Percentiles rank a stretch among this genome's conserved stretches.
These are phyloP conservation scores for Sporopachydermia lactativora DNA, from an alignment of 805 yeast genomes.

Conservation along the genomic window DNA sequence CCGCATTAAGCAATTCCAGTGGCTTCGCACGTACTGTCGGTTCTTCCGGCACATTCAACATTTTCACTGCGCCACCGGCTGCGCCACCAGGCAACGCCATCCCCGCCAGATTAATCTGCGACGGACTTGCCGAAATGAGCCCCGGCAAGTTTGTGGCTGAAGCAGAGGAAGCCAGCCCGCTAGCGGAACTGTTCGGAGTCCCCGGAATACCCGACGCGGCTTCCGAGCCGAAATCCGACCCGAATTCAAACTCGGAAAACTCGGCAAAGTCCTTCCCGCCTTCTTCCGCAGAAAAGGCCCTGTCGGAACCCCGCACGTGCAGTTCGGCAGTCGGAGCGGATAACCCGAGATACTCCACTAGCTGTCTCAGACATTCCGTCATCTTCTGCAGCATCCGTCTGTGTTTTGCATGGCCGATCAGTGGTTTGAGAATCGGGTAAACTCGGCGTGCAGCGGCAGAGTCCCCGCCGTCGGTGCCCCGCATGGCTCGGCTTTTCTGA, in stretches of 20 bases:
- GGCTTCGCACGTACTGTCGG: neutral
- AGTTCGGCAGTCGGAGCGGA: neutral
- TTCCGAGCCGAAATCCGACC: neutral
- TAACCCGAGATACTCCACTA: neutral
- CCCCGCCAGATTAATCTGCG: slow-evolving; percentile 1
- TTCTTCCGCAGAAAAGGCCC: neutral
- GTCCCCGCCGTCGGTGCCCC: slow-evolving; percentile 18
- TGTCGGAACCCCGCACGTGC: neutral
- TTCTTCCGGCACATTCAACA: neutral
- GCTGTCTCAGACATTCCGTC: neutral
- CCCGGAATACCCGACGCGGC: neutral
- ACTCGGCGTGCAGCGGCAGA: neutral
- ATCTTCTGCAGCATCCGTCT: neutral
- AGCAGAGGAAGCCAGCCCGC: neutral
- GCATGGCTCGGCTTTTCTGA: slow-evolving; percentile 28
- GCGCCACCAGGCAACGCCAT: neutral
- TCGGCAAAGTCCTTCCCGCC: too few relatives aligned
- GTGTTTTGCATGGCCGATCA: neutral
- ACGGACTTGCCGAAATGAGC: neutral
- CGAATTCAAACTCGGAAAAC: neutral
- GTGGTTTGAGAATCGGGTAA: neutral
- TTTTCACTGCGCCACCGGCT: neutral
- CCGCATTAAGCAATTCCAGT: neutral
- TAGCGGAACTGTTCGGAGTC: too few relatives aligned
- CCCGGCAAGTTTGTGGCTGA: neutral